A percentile compares a stretch with the other conserved stretches of the same genome.
These are phyloP conservation scores for Waltergamsia citrina DNA, from an alignment of 2,329 filamentous ascomycete species.

Conservation along the genomic window DNA sequence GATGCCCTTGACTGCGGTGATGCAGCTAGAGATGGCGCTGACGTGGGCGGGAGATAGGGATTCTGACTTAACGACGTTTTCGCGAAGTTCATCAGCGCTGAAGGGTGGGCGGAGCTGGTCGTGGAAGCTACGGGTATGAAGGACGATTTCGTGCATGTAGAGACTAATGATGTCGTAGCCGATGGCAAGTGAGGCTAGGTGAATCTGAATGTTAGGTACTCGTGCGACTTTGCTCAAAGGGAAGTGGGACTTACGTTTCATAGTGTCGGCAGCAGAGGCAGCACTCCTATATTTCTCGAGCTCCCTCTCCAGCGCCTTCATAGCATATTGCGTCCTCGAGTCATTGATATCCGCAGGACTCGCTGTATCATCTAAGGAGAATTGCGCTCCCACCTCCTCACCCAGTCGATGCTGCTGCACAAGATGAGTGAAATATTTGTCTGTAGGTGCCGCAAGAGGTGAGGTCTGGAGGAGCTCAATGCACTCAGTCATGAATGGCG, in stretches of 20 bases:
- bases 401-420: constrained; percentile 52
- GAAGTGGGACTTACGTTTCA: constrained; percentile 40
- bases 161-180: constrained; percentile 57
- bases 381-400: constrained; percentile 59
- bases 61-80: constrained; percentile 29
- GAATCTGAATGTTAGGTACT: background rate
- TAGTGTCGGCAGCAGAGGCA: constrained; percentile 39
- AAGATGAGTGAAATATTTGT: constrained; percentile 48
- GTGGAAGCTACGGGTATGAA: constrained; percentile 51
- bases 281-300: constrained; percentile 48
- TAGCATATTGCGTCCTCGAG: constrained; percentile 51
- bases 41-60: constrained; percentile 44
- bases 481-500: constrained; percentile 50
- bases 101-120: constrained; percentile 43
- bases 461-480: constrained; percentile 44
- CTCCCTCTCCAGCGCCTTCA: constrained; percentile 56
- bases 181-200: constrained; percentile 49
- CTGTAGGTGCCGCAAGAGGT: constrained; percentile 44
- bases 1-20: constrained; percentile 56
- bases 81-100: constrained; percentile 32
- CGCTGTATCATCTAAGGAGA: constrained; percentile 56
- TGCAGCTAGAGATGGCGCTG: constrained; percentile 56
- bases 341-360: constrained; percentile 48
- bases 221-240: background rate
- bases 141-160: constrained; percentile 68